Evolutionary conservation across 345 rosid genomes (phyloP), one percentile per base, ranked within the genome.

Genomic region (Chamaenerion angustifolium): DNA sequence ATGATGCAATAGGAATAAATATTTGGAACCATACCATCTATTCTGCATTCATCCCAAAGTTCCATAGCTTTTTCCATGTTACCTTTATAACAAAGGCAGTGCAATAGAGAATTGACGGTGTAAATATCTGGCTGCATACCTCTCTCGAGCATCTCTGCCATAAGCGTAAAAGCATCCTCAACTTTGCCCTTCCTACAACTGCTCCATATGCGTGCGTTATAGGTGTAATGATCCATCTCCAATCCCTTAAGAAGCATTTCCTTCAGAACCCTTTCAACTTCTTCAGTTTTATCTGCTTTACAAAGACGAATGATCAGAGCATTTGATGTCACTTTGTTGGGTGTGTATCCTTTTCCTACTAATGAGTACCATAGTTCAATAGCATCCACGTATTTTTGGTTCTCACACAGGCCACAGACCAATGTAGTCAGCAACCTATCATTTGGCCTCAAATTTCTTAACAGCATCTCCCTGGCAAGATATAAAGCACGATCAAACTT

Each of bases 281-380:
- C 90, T 43, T 71, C 67, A 40, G 67, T 57, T 62, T 69, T 74
- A 48, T 80, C 83, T 44, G 74, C 79, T 69, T 72, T 67, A 68
- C 77, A 79, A 18, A 83, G 78, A 46, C 96, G 85, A 71, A 77
- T 65, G 66, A 87, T 78, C 60, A 83, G 64, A 52, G 94, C 85
- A 77, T 87, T 83, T 37, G 83, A 83, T 35, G 96, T 79, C 51
- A 61, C 55, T 0, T 52, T 66, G 56, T 66, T 79, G 52, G 72
- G 64, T 41, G 66, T 17, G 64, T 70, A 70, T 37, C 82, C 79
- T 66, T 71, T 81, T 52, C 60, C 75, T 47, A 66, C 40, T 31
- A 74, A 65, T 31, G 16, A 64, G 58, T 59, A 76, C 85, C 85
- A 83, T 59, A 87, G 75, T 55, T 64, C 77, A 56, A 72, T 60